Evolutionary conservation across 345 rosid genomes (phyloP), one percentile per base, ranked within the genome.

Genomic region (Lepidium aucheri): DNA sequence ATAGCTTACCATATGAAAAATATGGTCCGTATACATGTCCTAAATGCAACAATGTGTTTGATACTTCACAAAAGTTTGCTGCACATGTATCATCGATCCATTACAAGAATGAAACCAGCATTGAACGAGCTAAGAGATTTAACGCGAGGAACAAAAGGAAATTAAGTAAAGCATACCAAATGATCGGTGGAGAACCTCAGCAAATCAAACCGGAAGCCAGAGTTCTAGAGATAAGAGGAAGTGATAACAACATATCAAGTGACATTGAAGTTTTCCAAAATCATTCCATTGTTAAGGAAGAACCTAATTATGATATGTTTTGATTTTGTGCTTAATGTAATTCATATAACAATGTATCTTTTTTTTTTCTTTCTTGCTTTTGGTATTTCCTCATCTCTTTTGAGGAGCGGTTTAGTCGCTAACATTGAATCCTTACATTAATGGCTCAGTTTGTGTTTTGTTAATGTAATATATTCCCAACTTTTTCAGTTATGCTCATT

Each of bases 21-120:
- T 63, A 52, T 4, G 74, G 76, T 40, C 76, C 70, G 32, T 72
- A 72, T 40, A 64, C 70, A 40, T 72, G 76, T 64, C 65, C 76
- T 7, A 72, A 40, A 40, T 72, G 76, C 64, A 39, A 56, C 1
- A 40, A 0, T 22, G 36, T 64, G 15, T 64, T 56, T n/a, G 65
- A 56, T 13, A 64, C 60, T 38, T 64, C 70, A 15, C 76, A 72
- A 57, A 72, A 64, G 57, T 71, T 71, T 62, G 75, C 69, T 7
- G 69, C 69, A 8, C 75, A 71, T 40, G 2, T 70, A 6, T 49
- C 65, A 9, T 56, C 65, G 2, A 7, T 38, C 20, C 75, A 72
- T 30, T 72, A 72, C 59, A 72, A 63, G 53, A 55, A 55, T 20
- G 65, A 72, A 65, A 53, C 65, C 13, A 32, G 7, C 10, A 3